A percentile compares a stretch with the other conserved stretches of the same genome.
Conservation (phyloP, 2,329 filamentous ascomycete genomes). For the Diaporthe aspalathi region DNA sequence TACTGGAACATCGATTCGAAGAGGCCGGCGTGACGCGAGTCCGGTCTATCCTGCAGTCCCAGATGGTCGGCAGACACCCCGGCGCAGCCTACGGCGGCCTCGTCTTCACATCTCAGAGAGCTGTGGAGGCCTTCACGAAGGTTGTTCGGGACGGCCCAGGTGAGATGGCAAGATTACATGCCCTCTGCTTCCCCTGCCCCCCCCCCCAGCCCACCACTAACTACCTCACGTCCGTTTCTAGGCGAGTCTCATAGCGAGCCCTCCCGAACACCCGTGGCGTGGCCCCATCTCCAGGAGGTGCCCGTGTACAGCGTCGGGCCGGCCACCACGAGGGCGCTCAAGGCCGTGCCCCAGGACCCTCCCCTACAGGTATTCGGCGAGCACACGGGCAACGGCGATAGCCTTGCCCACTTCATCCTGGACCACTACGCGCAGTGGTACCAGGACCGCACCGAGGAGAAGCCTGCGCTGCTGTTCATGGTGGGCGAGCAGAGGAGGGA, state of each 20-base stretch:
- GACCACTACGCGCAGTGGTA: slow-evolving; percentile 76
- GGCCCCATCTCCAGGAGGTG: slow-evolving; percentile 68
- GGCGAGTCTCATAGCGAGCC: slow-evolving; percentile 1
- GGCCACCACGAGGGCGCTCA: slow-evolving; percentile 81
- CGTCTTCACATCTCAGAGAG: slow-evolving; percentile 86
- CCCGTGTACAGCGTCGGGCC: slow-evolving; percentile 83
- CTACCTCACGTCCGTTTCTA: slow-evolving; percentile 42
- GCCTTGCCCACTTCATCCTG: slow-evolving; percentile 81
- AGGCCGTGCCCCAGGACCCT: slow-evolving; percentile 62
- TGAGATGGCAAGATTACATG: slow-evolving; percentile 42
- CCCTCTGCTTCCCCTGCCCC: not conserved
- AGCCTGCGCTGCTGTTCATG: slow-evolving; percentile 80
- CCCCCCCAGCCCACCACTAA: no score
- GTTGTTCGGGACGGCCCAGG: slow-evolving; percentile 67
- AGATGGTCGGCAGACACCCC: slow-evolving; percentile 53
- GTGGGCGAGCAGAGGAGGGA: slow-evolving; percentile 92
- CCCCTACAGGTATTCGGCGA: slow-evolving; percentile 77
- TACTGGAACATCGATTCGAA: slow-evolving; percentile 77
- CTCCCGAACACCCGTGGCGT: slow-evolving; percentile 43
- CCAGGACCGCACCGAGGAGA: slow-evolving; percentile 56
- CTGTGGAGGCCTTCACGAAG: slow-evolving; percentile 80
- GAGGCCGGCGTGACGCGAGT: slow-evolving; percentile 68
- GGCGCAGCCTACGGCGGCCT: slow-evolving; percentile 74
- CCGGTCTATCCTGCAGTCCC: slow-evolving; percentile 58
- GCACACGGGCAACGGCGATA: slow-evolving; percentile 86